A percentile compares a stretch with the other conserved stretches of the same genome.
Conservation (phyloP, 768 basidiomycete species). For the Strobilomyces echinocephalus region DNA sequence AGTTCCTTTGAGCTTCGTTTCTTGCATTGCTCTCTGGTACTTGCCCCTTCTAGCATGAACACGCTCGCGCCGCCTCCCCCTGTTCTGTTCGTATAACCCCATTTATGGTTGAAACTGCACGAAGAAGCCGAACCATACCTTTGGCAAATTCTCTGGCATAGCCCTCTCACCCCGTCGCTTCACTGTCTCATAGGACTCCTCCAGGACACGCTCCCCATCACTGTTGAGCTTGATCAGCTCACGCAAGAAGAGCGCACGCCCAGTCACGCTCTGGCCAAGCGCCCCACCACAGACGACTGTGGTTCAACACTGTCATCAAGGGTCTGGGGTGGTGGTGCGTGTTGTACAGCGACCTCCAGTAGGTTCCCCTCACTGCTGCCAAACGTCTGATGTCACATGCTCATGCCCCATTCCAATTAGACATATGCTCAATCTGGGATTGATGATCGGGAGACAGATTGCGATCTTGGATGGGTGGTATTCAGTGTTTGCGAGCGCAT, state of each 20-base stretch:
- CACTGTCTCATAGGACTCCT: slow-evolving; percentile 65
- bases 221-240: slow-evolving; percentile 58
- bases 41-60: slow-evolving; percentile 6
- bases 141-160: slow-evolving; percentile 64
- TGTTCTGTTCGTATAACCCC: slow-evolving; percentile 29
- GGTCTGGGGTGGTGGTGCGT: slow-evolving; percentile 80
- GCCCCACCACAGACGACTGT: slow-evolving; percentile 16
- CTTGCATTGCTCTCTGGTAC: slow-evolving; percentile 39
- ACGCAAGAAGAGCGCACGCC: slow-evolving; percentile 20
- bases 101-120: slow-evolving; percentile 57
- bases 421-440: slow-evolving; percentile 75
- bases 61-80: slow-evolving; percentile 24
- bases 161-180: slow-evolving; percentile 59
- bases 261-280: slow-evolving; percentile 16
- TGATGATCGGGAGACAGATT: slow-evolving; percentile 62
- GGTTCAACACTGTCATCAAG: slow-evolving; percentile 67
- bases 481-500: slow-evolving; percentile 41
- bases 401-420: slow-evolving; percentile 32
- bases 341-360: slow-evolving; percentile 66
- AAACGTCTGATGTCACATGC: not conserved
- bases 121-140: slow-evolving; percentile 73
- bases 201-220: slow-evolving; percentile 73
- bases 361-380: not conserved
- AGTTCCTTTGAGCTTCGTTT: slow-evolving; percentile 74
- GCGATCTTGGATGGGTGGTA: slow-evolving; percentile 72